Evolutionary conservation across 176 grass and related monocot genomes (phyloP).

Genomic region (Aechmea fasciata): DNA sequence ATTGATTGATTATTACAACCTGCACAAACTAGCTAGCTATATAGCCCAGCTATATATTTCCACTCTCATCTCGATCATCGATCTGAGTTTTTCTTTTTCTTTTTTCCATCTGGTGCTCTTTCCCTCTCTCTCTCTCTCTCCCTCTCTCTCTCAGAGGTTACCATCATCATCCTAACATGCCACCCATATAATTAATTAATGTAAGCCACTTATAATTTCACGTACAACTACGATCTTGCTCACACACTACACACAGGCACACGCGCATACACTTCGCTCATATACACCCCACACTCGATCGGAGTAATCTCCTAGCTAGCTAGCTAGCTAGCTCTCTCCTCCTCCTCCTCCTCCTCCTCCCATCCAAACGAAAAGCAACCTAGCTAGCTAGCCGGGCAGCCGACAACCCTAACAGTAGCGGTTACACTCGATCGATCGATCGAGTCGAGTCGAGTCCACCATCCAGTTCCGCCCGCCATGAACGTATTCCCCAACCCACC

Average conservation of each 20-base stretch:
- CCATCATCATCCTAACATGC: background rate
- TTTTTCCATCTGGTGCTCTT: background rate
- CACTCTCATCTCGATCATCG: no score
- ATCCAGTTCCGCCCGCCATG: constrained; percentile 18
- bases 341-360: no score
- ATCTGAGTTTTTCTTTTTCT: background rate
- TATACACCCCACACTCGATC: background rate
- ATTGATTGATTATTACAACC: no score
- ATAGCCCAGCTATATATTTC: no score
- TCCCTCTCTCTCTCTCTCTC: background rate
- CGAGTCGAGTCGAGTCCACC: no score
- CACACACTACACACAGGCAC: background rate
- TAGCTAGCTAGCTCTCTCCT: no score
- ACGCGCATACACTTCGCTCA: no score
- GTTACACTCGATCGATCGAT: background rate
- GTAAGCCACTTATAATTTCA: background rate
- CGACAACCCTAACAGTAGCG: background rate
- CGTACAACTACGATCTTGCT: background rate
- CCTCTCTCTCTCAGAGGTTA: background rate
- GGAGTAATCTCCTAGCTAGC: background rate
- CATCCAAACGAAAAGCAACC: no score
- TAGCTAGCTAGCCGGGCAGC: no score
- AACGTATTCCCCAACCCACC: constrained; percentile 37
- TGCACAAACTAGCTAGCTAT: no score
- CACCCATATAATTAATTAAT: background rate